A percentile compares a stretch with the other conserved stretches of the same genome.
These are phyloP conservation scores for Termitomyces sp. DNA, from an alignment of 768 basidiomycete genomes.

Conservation along the genomic window DNA sequence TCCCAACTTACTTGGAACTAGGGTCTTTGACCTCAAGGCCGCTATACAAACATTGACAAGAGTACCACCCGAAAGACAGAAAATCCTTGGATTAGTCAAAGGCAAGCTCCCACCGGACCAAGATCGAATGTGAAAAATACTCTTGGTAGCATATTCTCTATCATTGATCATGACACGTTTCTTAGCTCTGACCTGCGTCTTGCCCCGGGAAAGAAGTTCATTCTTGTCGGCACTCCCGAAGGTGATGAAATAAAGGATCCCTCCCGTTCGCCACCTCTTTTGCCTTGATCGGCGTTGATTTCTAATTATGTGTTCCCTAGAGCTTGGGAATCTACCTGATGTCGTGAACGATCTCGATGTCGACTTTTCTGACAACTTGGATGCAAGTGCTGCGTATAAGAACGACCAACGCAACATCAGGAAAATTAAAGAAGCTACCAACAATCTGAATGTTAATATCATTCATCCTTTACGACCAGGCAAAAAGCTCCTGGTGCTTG, in stretches of 20 bases:
- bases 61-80: constrained; percentile 82
- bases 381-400: constrained; percentile 52
- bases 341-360: constrained; percentile 80
- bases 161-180: background rate
- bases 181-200: constrained; percentile 56
- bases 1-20: constrained; percentile 21
- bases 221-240: constrained; percentile 81
- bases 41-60: constrained; percentile 61
- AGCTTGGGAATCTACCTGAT: constrained; percentile 60
- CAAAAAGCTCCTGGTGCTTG: constrained; percentile 79
- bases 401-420: constrained; percentile 79
- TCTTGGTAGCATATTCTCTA: background rate
- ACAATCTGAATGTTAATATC: constrained; percentile 58
- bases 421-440: constrained; percentile 69
- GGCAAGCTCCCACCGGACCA: constrained; percentile 79
- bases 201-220: constrained; percentile 64
- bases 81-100: constrained; percentile 81
- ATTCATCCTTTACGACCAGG: constrained; percentile 73
- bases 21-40: constrained; percentile 77
- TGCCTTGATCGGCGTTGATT: background rate
- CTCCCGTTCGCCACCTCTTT: constrained; percentile 33
- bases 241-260: constrained; percentile 84
- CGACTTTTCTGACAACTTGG: constrained; percentile 61
- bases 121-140: constrained; percentile 42
- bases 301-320: constrained; percentile 24